These are phyloP conservation scores for Cordyceps farinosa DNA, from an alignment of 2,329 filamentous ascomycete species.

Conservation along the genomic window DNA sequence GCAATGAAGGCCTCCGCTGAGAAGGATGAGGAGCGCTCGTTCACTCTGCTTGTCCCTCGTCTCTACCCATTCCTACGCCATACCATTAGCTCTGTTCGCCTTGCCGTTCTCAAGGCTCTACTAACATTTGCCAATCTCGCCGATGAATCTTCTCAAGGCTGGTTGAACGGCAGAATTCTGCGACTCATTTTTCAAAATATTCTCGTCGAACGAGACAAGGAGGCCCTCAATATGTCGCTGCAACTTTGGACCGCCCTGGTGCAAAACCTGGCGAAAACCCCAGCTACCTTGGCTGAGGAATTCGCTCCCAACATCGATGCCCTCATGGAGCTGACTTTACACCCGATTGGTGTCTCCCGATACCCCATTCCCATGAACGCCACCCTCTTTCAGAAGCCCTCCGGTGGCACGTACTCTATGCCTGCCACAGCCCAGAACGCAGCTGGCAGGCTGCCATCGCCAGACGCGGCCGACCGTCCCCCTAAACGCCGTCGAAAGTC, in stretches of 20 bases:
- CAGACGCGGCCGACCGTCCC: constrained; percentile 57
- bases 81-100: constrained; percentile 92
- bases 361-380: constrained; percentile 91
- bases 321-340: constrained; percentile 79
- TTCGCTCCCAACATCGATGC: constrained; percentile 73
- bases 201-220: constrained; percentile 84
- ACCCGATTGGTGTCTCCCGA: constrained; percentile 87
- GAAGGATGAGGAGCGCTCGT: constrained; percentile 80
- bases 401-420: constrained; percentile 73
- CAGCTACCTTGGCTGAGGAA: constrained; percentile 64
- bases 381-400: constrained; percentile 86
- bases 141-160: constrained; percentile 74
- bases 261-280: constrained; percentile 60
- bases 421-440: constrained; percentile 42
- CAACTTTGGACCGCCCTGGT: constrained; percentile 84
- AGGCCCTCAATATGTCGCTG: constrained; percentile 75
- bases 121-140: constrained; percentile 90
- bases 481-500: constrained; percentile 78
- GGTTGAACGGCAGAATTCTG: constrained; percentile 86
- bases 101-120: constrained; percentile 87
- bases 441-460: constrained; percentile 47
- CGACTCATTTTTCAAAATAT: constrained; percentile 93
- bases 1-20: constrained; percentile 90
- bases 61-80: constrained; percentile 95
- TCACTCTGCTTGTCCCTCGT: constrained; percentile 85